A percentile compares a stretch with the other conserved stretches of the same genome.
Evolutionary conservation across 2,329 filamentous ascomycete species (phyloP).

Genomic region (Pestalotiopsis fici): DNA sequence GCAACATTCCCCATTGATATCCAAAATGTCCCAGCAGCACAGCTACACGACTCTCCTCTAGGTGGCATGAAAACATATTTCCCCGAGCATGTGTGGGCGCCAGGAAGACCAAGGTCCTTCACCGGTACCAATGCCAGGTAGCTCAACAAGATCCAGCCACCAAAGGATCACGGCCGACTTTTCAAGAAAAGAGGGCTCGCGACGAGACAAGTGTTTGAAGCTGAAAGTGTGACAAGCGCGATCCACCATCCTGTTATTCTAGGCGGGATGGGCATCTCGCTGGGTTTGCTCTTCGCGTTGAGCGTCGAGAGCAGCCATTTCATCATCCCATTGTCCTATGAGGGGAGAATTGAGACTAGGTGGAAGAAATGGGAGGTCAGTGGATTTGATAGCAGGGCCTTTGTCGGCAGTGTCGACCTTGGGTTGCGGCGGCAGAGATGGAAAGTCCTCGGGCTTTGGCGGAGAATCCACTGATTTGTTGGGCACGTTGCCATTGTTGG

Average conservation of each 20-base stretch:
- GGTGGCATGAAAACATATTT: neutral
- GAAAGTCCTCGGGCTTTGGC: slow-evolving; percentile 39
- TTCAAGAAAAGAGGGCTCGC: neutral
- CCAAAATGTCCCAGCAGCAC: neutral
- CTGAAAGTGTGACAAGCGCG: neutral
- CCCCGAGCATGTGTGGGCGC: neutral
- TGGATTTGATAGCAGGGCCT: slow-evolving; percentile 8
- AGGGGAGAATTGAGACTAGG: slow-evolving; percentile 34
- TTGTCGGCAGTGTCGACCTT: slow-evolving; percentile 27
- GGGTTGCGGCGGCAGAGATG: slow-evolving; percentile 33
- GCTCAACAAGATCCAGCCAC: neutral
- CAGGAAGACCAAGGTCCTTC: neutral
- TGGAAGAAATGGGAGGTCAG: slow-evolving; percentile 24
- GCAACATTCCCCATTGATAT: neutral
- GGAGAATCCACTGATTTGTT: slow-evolving; percentile 24
- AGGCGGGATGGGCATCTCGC: slow-evolving; percentile 15
- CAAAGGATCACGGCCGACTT: neutral
- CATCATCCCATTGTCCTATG: slow-evolving; percentile 57
- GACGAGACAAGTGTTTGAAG: neutral
- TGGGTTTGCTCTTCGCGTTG: neutral
- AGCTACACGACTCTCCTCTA: neutral
- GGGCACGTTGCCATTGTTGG: slow-evolving; percentile 14
- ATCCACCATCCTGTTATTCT: neutral
- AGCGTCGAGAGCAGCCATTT: slow-evolving; percentile 54
- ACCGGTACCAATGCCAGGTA: neutral